Evolutionary conservation across 495 filamentous ascomycete genomes (phyloP), one percentile per base, ranked within the genome.

Genomic region (Letharia columbiana): DNA sequence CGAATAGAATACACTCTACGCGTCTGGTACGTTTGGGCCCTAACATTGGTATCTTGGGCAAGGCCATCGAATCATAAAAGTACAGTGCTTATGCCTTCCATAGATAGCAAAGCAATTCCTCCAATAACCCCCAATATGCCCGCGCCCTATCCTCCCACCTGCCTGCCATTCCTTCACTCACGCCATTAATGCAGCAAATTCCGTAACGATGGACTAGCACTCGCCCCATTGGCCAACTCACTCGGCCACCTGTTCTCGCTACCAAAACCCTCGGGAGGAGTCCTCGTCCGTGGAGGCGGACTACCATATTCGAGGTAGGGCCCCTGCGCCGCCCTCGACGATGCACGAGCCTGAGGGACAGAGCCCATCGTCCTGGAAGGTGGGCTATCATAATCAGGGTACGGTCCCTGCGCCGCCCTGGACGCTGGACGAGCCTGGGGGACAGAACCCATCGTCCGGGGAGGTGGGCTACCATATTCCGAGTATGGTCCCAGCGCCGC

Each of bases 141-240:
- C 31, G 13, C 52, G 2, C 17, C 17, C 41, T 31, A 13, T 37
- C 31, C n/a, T 44, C 10, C 31, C 18, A n/a, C 41, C 15, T 37
- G 3, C 8, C 52, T 28, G 33, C 41, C 56, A 47, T 7, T 20
- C 54, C 42, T 49, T 33, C n/a, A 7, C 9, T 23, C 40, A 18
- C 20, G 9, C 9, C 3, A 15, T 78, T 73, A 91, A 41, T 85
- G 89, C 44, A 92, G 80, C 62, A 92, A 74, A 71, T 92, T 91
- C 68, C 87, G 84, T 66, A 92, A 72, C 37, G 88, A 91, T 18
- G 89, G 88, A 68, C 86, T 91, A 44, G 88, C 87, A 66, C 89
- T 92, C 8, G 89, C 89, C 5, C 84, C 85, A 42, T 80, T 83
- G 17, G 79, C 76, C 57, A 81, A 74, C 31, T 61, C 64, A 31